Base-by-base conservation (phyloP, 176 grass and related monocot species). In the Poa annua region DNA sequence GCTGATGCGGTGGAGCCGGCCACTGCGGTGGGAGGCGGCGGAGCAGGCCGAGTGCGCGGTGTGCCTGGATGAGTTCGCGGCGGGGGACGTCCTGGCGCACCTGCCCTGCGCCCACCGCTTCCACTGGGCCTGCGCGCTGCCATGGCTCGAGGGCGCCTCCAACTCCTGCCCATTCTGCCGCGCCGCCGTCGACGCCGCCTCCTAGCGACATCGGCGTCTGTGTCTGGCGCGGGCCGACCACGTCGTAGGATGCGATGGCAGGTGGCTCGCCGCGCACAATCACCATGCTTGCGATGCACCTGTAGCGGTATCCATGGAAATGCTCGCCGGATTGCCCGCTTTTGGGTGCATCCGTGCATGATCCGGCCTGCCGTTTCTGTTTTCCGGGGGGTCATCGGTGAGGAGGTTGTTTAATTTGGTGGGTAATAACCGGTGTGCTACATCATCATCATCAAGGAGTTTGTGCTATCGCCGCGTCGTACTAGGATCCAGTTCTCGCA, bases 31-130 rank as follows among this genome's bases (percentile, higher is more conserved):
- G 96, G 92, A 82, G 6, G 91, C 85, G 1, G 80, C 85, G 8
- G 93, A 90, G 78, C 85, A 88, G 62, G 70, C 74, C 24, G 93
- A 99, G 63, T 99, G 96, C 71, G 91, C 85, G 15, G 91, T 99
- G 71, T 99, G 96, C 81, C 81, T 99, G n/a, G 93, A 99, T 33
- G 93, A 99, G 66, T 99, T 99, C 74, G 57, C 25, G 69, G 85
- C 87, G 0, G 96, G 93, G 2, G 96, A 99, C 47, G 84, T 94
- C 14, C 85, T 99, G 29, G 77, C 89, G 1, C 91, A 96, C 86
- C 89, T 99, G 9, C 93, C 89, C 4, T 99, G 96, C 62, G 89
- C 76, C 35, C 96, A 99, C 83, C 87, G 96, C 74, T 99, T 96
- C 91, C 93, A 99, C 86, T 99, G 87, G 87, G 87, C 15, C 67